These are phyloP conservation scores for Martensiomyces pterosporus DNA, from an alignment of 192 early-diverging fungal species.

Conservation along the genomic window DNA sequence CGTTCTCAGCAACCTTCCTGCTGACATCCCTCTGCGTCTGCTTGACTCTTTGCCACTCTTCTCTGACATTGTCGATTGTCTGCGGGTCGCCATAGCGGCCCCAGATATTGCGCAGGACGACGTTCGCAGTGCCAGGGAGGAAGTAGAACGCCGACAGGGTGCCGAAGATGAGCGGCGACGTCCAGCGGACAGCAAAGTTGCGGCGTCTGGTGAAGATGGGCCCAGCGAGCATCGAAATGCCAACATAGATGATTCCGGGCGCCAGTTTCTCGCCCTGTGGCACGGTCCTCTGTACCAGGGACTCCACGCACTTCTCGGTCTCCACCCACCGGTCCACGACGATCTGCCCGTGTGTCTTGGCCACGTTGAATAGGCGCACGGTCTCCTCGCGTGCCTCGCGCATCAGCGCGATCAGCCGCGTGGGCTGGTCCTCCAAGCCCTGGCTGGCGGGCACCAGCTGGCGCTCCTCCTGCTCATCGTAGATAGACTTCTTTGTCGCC, in stretches of 20 bases:
- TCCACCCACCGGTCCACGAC: constrained; percentile 20
- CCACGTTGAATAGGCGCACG: neutral
- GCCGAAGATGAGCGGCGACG: constrained; percentile 40
- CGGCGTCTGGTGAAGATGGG: constrained; percentile 42
- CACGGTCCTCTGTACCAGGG: constrained; percentile 25
- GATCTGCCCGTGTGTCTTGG: constrained; percentile 11
- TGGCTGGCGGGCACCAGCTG: too few species aligned
- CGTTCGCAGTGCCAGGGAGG: constrained; percentile 42
- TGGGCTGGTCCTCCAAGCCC: neutral
- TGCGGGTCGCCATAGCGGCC: constrained; percentile 40
- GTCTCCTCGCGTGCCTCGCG: constrained; percentile 9
- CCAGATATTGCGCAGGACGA: constrained; percentile 42
- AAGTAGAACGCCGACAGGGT: constrained; percentile 22
- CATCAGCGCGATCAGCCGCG: constrained; percentile 8
- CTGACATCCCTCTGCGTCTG: neutral
- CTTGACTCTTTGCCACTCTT: constrained; percentile 5
- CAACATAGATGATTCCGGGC: constrained; percentile 44
- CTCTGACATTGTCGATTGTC: constrained; percentile 14
- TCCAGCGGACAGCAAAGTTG: constrained; percentile 38
- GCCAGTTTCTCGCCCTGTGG: constrained; percentile 29
- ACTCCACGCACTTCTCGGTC: constrained; percentile 10
- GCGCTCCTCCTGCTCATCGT: constrained; percentile 12
- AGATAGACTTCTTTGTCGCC: constrained; percentile 37
- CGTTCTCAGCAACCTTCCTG: neutral
- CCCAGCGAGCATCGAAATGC: constrained; percentile 41